Conservation (phyloP, 2,329 filamentous ascomycete genomes). For the Aspergillus sp. region DNA sequence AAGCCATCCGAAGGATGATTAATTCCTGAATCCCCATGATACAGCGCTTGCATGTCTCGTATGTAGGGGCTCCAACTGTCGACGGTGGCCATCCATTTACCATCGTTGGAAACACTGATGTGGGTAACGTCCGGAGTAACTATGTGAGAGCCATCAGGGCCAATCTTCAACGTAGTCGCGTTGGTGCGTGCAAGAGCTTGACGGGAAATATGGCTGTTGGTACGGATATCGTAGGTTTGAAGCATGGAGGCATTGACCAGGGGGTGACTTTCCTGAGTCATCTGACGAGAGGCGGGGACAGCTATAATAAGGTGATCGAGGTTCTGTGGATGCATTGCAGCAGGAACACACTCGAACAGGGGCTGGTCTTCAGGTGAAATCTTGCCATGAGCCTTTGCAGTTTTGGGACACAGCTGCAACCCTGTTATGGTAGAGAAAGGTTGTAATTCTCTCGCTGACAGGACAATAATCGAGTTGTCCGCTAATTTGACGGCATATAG, state of each 20-base stretch:
- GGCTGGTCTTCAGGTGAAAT: constrained; percentile 15
- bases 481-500: constrained; percentile 83
- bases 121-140: constrained; percentile 76
- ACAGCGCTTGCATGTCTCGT: constrained; percentile 65
- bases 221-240: constrained; percentile 84
- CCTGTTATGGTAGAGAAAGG: constrained; percentile 83
- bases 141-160: constrained; percentile 69
- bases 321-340: constrained; percentile 63
- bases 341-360: constrained; percentile 49
- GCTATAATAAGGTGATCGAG: constrained; percentile 68
- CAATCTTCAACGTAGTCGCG: constrained; percentile 76
- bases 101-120: constrained; percentile 75
- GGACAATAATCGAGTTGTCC: constrained; percentile 87
- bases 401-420: constrained; percentile 62
- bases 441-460: constrained; percentile 86
- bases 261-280: constrained; percentile 35
- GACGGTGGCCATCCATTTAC: constrained; percentile 85
- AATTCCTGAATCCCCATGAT: constrained; percentile 40
- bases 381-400: constrained; percentile 55
- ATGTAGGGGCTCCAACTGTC: constrained; percentile 84
- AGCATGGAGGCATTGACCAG: constrained; percentile 60
- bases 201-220: constrained; percentile 74
- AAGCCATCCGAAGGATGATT: constrained; percentile 49
- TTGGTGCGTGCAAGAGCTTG: constrained; percentile 90
- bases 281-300: constrained; percentile 59